A percentile compares a stretch with the other conserved stretches of the same genome.
phyloP scores from a whole-genome alignment of 2,329 filamentous ascomycete species.

The Didymella exigua region DNA sequence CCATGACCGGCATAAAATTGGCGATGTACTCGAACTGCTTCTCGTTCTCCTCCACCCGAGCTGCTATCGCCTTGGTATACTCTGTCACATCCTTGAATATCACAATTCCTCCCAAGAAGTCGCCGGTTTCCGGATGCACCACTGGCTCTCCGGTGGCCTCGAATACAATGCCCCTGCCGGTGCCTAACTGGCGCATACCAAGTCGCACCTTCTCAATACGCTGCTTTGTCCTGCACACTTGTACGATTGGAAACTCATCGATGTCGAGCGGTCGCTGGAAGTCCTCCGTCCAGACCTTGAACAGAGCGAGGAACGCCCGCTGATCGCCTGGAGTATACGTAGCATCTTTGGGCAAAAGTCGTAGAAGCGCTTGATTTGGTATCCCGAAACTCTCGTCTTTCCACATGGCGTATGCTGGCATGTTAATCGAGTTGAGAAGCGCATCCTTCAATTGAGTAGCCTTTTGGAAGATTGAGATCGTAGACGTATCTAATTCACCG shows the following conservation, averaged over 20 bases:
- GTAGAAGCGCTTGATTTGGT: constrained; percentile 68
- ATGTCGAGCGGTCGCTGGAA: constrained; percentile 64
- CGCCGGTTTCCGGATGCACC: constrained; percentile 68
- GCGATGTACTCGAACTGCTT: constrained; percentile 76
- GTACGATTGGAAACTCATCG: constrained; percentile 70
- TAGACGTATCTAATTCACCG: constrained; percentile 55
- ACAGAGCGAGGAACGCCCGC: constrained; percentile 63
- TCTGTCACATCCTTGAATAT: constrained; percentile 74
- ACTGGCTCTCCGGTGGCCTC: constrained; percentile 73
- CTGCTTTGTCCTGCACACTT: constrained; percentile 65
- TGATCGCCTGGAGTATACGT: constrained; percentile 46
- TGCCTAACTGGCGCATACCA: constrained; percentile 63
- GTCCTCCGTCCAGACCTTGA: constrained; percentile 68
- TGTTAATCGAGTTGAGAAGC: constrained; percentile 73
- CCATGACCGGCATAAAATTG: constrained; percentile 63
- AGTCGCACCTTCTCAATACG: constrained; percentile 65
- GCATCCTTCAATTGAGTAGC: constrained; percentile 77
- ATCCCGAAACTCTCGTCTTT: constrained; percentile 76
- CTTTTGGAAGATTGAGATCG: constrained; percentile 73
- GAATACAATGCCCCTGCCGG: constrained; percentile 61
- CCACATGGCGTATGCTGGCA: constrained; percentile 80
- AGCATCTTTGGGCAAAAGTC: constrained; percentile 48
- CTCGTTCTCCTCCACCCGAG: constrained; percentile 73
- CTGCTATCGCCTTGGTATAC: constrained; percentile 70
- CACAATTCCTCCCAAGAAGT: constrained; percentile 75